Base-by-base conservation (phyloP, 768 basidiomycete species). In the Lentinula sp. region DNA sequence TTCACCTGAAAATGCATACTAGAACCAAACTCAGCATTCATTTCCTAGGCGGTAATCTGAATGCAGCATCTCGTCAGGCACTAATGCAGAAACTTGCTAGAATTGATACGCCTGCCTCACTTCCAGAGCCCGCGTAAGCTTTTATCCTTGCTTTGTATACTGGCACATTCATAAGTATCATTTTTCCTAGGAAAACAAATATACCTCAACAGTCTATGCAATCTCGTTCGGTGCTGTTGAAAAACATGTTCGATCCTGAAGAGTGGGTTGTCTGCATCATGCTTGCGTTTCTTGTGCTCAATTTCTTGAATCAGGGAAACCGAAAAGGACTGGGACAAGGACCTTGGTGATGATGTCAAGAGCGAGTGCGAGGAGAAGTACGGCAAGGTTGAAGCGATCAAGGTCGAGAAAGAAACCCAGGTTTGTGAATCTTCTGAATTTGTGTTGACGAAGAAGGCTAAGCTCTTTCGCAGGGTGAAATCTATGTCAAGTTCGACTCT, bases 41-140 rank as follows among this genome's bases (percentile, higher is more conserved):
- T 48, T 39, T 18, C 62, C 48, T 70, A 95, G 93, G 91, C 75
- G 92, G 91, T 91, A 93, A 93, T 84, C 85, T 97, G 81, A 97
- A 97, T 80, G 92, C 92, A 81, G 92, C 91, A 70, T 93, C 94
- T 71, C 92, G 97, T 78, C 95, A 97, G 82, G 93, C 94, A 75
- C 93, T 99, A 80, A 99, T 99, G 97, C 93, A 95, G 79, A 99
- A 98, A 87, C 92, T 99, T 84, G 95, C 97, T 74, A 93, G 97
- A 80, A 91, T 86, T 76, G 91, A 93, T 69, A 79, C 83, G 49
- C 74, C 86, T 54, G 75, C 83, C 54, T 70, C 76, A 60, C 79
- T 77, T 68, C 80, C 83, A 65, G 79, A 85, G 68, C 82, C 86
- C 28, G 72, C 83, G 91, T 93, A 75, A 65, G 86, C 52, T 56